phyloP scores from a whole-genome alignment of 75 land plant species.

The Azolla pinnata region DNA sequence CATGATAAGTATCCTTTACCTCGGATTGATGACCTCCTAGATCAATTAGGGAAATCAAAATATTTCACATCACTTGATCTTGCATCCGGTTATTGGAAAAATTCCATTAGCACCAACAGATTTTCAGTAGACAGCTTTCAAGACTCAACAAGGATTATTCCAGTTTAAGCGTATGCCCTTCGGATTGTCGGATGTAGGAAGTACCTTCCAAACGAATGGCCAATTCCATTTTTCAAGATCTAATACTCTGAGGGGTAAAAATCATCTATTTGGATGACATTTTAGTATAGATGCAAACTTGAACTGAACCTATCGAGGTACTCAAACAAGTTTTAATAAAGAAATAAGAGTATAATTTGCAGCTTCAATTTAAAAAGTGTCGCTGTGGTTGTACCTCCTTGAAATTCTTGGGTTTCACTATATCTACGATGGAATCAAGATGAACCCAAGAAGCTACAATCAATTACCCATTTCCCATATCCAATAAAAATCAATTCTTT shows the following conservation, averaged over 20 bases:
- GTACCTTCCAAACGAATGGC: conserved; percentile 14
- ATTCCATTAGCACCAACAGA: conserved; percentile 9
- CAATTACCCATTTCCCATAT: background rate
- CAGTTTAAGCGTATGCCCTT: conserved; percentile 12
- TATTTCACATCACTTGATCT: conserved; percentile 19
- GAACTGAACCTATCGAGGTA: background rate
- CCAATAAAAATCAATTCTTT: background rate
- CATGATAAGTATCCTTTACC: conserved; percentile 12
- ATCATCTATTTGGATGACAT: conserved; percentile 12
- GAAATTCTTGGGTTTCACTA: background rate
- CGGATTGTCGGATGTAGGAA: conserved; percentile 15
- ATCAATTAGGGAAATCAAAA: conserved; percentile 2
- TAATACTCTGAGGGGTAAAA: background rate
- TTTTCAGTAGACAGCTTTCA: conserved; percentile 6
- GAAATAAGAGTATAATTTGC: background rate
- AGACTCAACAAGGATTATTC: conserved; percentile 7
- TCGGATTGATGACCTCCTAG: conserved; percentile 8
- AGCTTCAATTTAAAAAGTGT: background rate
- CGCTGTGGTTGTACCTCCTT: background rate
- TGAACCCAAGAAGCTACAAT: background rate
- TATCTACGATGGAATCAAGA: background rate
- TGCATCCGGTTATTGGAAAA: conserved; percentile 15
- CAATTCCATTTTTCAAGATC: conserved; percentile 7
- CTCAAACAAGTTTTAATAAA: background rate
- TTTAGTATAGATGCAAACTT: background rate